phyloP scores from a whole-genome alignment of 2,329 filamentous ascomycete genomes.

The Diaporthe citri region DNA sequence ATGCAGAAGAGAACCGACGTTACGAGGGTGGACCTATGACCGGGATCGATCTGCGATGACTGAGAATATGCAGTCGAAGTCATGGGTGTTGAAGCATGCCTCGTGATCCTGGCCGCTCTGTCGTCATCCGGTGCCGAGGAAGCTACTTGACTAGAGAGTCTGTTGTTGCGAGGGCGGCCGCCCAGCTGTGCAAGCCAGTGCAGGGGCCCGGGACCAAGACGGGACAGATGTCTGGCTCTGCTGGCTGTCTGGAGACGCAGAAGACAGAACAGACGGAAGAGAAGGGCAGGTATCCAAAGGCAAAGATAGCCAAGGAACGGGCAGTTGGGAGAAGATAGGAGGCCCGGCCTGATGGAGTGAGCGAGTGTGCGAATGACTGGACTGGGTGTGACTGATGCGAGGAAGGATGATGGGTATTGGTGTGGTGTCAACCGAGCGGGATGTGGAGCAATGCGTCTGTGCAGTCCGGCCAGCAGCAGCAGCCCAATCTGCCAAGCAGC shows the following conservation, averaged over 20 bases:
- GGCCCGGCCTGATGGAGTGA: constrained; percentile 19
- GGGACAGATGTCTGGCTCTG: background rate
- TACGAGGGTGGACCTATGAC: constrained; percentile 38
- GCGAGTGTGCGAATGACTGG: constrained; percentile 10
- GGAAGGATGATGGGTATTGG: constrained; percentile 20
- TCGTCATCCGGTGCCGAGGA: constrained; percentile 38
- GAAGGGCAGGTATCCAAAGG: background rate
- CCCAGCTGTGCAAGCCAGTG: constrained; percentile 8
- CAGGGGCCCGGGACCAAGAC: background rate
- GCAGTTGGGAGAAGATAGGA: constrained; percentile 6
- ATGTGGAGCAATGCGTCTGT: constrained; percentile 27
- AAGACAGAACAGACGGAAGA: background rate
- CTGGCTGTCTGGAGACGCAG: background rate
- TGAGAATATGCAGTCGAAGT: constrained; percentile 35
- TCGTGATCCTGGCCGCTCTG: constrained; percentile 40
- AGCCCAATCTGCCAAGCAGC: constrained; percentile 4
- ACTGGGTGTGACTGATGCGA: constrained; percentile 21
- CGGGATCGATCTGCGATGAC: constrained; percentile 31
- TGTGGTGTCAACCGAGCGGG: constrained; percentile 20
- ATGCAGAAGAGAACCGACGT: constrained; percentile 22
- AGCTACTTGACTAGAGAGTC: constrained; percentile 30
- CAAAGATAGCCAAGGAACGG: constrained; percentile 21
- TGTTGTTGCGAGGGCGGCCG: constrained; percentile 12
- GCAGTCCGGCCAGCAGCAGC: background rate
- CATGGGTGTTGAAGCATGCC: constrained; percentile 39